phyloP scores from a whole-genome alignment of 73 alveolate genomes.

The Breviolum minutum region DNA sequence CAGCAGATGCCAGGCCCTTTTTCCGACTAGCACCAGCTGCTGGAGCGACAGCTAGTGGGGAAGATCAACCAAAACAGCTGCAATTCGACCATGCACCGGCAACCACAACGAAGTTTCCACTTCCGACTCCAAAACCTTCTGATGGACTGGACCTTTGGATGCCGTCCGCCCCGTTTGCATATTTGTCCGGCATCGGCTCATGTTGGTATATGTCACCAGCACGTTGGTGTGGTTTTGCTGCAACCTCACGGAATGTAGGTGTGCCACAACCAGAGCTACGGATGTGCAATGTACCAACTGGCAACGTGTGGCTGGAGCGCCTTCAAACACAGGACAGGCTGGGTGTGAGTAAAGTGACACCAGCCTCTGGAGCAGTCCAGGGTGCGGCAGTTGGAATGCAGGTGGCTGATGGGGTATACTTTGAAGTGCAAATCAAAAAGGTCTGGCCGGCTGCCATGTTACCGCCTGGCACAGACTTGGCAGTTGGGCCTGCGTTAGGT shows the following conservation, averaged over 20 bases:
- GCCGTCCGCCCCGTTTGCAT: conserved; percentile 49
- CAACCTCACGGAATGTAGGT: background rate
- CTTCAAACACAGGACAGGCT: background rate
- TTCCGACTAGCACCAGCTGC: conserved; percentile 41
- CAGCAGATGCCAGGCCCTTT: conserved; percentile 77
- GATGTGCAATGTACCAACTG: conserved; percentile 39
- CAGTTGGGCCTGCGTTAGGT: conserved; percentile 59
- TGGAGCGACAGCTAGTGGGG: background rate
- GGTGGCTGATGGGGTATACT: conserved; percentile 57
- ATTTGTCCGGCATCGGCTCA: conserved; percentile 39
- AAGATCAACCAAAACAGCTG: conserved; percentile 9
- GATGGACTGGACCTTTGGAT: background rate
- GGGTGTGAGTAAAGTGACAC: conserved; percentile 37
- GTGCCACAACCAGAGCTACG: conserved; percentile 39
- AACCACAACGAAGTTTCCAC: background rate
- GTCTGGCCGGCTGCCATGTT: conserved; percentile 68
- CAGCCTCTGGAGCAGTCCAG: conserved; percentile 57
- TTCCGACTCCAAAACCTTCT: background rate
- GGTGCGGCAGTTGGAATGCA: conserved; percentile 35
- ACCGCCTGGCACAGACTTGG: conserved; percentile 52
- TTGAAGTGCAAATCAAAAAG: conserved; percentile 54
- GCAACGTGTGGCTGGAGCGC: conserved; percentile 71
- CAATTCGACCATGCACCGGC: conserved; percentile 28
- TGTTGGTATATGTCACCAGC: conserved; percentile 88
- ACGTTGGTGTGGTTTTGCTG: conserved; percentile 79